These are phyloP conservation scores for Fabrea salina DNA, from an alignment of 169 alveolate species.

Conservation along the genomic window DNA sequence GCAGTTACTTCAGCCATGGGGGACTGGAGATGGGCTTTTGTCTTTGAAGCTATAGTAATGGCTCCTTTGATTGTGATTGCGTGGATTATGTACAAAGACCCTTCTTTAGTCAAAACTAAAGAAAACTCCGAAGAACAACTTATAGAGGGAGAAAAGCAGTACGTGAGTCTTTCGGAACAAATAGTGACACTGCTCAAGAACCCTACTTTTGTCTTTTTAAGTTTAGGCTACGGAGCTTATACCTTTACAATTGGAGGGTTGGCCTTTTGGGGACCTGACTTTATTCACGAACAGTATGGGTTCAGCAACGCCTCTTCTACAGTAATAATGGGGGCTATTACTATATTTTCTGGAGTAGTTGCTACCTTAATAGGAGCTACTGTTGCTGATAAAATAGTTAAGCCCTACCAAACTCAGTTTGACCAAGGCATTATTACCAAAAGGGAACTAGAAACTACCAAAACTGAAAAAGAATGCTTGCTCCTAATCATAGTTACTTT, in stretches of 20 bases:
- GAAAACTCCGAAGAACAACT: too few relatives aligned
- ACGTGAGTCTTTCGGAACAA: not conserved
- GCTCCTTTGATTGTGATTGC: constrained; percentile 24
- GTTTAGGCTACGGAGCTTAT: constrained; percentile 33
- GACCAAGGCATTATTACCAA: not conserved
- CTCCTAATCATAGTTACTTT: not conserved
- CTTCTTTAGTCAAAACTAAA: not conserved
- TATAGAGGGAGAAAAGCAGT: not conserved
- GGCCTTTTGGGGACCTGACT: constrained; percentile 41
- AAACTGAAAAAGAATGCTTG: not conserved
- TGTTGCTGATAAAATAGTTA: not conserved
- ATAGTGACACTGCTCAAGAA: not conserved
- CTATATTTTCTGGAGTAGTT: constrained; percentile 29
- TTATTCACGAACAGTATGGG: not conserved
- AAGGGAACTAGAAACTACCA: not conserved
- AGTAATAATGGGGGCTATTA: constrained; percentile 25
- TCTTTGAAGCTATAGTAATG: constrained; percentile 17
- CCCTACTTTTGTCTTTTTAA: not conserved
- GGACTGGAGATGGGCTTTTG: constrained; percentile 22
- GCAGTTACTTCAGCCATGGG: not conserved
- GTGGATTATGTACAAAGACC: constrained; percentile 22
- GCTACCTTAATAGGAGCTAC: constrained; percentile 27
- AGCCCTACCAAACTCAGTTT: not conserved
- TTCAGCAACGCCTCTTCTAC: not conserved
- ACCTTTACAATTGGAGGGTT: constrained; percentile 35